These are phyloP conservation scores for Chrysosporium queenslandicum DNA, from an alignment of 2,329 filamentous ascomycete species.

Conservation along the genomic window DNA sequence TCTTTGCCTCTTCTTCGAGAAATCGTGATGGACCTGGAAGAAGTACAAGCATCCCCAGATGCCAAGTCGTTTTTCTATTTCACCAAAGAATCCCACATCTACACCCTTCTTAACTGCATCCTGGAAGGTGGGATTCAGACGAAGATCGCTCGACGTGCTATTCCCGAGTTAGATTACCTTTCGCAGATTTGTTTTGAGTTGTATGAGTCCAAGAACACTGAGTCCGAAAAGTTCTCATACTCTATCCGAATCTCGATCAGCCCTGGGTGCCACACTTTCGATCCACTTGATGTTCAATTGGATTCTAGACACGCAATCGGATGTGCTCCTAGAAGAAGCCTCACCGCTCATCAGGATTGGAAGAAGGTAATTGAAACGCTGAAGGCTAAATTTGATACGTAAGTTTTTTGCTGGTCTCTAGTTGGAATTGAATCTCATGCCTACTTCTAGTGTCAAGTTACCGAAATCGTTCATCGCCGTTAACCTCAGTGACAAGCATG, in stretches of 20 bases:
- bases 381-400: slow-evolving; percentile 90
- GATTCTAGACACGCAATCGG: slow-evolving; percentile 96
- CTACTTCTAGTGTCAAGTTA: slow-evolving; percentile 37
- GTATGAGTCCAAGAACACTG: slow-evolving; percentile 82
- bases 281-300: slow-evolving; percentile 89
- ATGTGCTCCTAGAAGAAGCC: slow-evolving; percentile 75
- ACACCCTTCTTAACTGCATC: slow-evolving; percentile 95
- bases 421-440: not conserved
- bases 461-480: slow-evolving; percentile 44
- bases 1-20: slow-evolving; percentile 89
- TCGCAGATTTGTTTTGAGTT: slow-evolving; percentile 97
- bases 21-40: slow-evolving; percentile 92
- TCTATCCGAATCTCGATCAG: slow-evolving; percentile 93
- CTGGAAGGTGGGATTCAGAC: slow-evolving; percentile 93
- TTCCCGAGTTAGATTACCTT: slow-evolving; percentile 93
- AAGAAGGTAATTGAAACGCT: slow-evolving; percentile 93
- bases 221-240: slow-evolving; percentile 74
- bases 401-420: slow-evolving; percentile 33
- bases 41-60: slow-evolving; percentile 88
- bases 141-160: slow-evolving; percentile 89
- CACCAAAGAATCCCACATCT: slow-evolving; percentile 97
- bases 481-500: slow-evolving; percentile 43
- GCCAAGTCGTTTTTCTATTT: slow-evolving; percentile 98
- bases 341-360: slow-evolving; percentile 91
- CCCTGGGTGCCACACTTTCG: slow-evolving; percentile 91